These are phyloP conservation scores for Pyrenochaeta sp. DNA, from an alignment of 2,329 filamentous ascomycete genomes.

Conservation along the genomic window DNA sequence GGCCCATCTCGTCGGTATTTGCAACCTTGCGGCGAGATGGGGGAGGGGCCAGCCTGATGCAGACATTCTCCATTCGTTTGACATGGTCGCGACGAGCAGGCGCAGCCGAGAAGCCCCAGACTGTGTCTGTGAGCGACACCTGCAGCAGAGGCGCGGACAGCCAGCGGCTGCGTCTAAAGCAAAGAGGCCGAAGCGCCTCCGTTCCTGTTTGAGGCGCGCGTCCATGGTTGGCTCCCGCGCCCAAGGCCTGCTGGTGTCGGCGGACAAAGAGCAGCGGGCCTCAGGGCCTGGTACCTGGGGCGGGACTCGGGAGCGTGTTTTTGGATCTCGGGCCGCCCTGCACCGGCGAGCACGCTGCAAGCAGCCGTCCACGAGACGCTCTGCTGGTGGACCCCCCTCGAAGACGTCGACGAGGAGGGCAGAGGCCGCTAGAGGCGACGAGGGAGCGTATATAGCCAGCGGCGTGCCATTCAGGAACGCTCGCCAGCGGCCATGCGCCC, in stretches of 20 bases:
- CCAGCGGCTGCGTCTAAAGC: too few relatives aligned
- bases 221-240: too few relatives aligned
- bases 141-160: not conserved
- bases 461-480: constrained; percentile 25
- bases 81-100: constrained; percentile 1
- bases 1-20: constrained; percentile 10
- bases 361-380: too few relatives aligned
- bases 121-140: not conserved
- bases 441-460: constrained; percentile 10
- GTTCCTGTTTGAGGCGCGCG: too few relatives aligned
- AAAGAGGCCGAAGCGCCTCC: too few relatives aligned
- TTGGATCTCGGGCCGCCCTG: constrained; percentile 13
- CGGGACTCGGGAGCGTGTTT: too few relatives aligned
- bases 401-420: not conserved
- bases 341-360: constrained; percentile 2
- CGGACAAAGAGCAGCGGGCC: too few relatives aligned
- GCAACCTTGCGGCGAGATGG: constrained; percentile 7
- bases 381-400: too few relatives aligned
- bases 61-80: too few relatives aligned
- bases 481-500: constrained; percentile 30
- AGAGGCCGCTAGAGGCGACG: constrained; percentile 6
- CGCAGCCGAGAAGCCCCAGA: constrained; percentile 3
- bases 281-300: too few relatives aligned
- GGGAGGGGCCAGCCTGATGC: constrained; percentile 12
- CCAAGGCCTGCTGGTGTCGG: too few relatives aligned